Evolutionary conservation across 257 asterid species (phyloP).

Genomic region (Osmanthus fragrans): DNA sequence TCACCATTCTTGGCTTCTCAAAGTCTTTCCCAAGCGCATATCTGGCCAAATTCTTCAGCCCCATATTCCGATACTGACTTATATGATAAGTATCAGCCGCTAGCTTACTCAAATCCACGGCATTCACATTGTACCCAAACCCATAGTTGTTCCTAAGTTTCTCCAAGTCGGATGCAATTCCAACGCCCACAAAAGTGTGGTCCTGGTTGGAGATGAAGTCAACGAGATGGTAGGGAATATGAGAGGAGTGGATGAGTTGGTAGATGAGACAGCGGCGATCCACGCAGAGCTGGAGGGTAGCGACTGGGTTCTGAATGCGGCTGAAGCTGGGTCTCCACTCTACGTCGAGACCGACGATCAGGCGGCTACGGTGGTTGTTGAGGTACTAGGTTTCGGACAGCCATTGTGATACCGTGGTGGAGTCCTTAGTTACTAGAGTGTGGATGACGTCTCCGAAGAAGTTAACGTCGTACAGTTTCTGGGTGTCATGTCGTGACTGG

Average conservation of each 20-base stretch:
- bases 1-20: conserved; percentile 25
- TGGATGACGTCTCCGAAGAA: conserved; percentile 31
- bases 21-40: conserved; percentile 26
- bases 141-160: conserved; percentile 24
- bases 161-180: conserved; percentile 21
- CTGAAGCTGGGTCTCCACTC: conserved; percentile 41
- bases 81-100: neutral
- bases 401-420: conserved; percentile 36
- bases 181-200: conserved; percentile 36
- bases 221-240: conserved; percentile 20
- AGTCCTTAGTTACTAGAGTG: conserved; percentile 47
- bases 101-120: conserved; percentile 27
- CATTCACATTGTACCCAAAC: conserved; percentile 16
- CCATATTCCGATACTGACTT: neutral
- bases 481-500: conserved; percentile 32
- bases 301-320: conserved; percentile 25
- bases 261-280: conserved; percentile 36
- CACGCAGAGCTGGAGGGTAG: conserved; percentile 43
- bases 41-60: conserved; percentile 24
- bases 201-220: conserved; percentile 22
- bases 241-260: conserved; percentile 28
- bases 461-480: conserved; percentile 43
- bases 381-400: conserved; percentile 24
- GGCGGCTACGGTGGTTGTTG: conserved; percentile 19
- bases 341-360: conserved; percentile 46